Percentiles rank a stretch among this genome's conserved stretches.
Conservation (phyloP, 352 stramenopile genomes). For the Lagenidium sp. region DNA sequence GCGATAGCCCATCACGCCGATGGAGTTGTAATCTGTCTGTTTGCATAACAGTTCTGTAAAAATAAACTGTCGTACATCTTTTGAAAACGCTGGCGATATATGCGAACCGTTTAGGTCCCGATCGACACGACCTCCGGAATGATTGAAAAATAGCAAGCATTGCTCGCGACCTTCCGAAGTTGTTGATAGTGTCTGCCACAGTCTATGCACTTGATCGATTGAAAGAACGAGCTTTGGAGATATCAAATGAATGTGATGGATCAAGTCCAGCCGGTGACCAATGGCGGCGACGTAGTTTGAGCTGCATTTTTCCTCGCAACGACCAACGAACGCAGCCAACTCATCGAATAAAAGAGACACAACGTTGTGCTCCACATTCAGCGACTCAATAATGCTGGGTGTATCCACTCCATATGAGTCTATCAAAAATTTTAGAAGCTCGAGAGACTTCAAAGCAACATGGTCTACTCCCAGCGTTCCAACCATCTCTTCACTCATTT, state of each 20-base stretch:
- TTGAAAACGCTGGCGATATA: constrained; percentile 68
- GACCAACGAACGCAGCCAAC: constrained; percentile 64
- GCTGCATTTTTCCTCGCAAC: constrained; percentile 37
- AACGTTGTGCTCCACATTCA: constrained; percentile 65
- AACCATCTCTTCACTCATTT: no score
- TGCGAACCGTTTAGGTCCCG: constrained; percentile 28
- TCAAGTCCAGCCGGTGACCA: constrained; percentile 75
- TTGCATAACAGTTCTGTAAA: constrained; percentile 79
- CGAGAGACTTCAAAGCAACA: constrained; percentile 58
- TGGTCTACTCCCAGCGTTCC: no score
- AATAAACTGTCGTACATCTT: constrained; percentile 72
- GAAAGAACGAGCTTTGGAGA: constrained; percentile 68
- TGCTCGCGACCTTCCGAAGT: constrained; percentile 69
- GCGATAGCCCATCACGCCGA: constrained; percentile 73
- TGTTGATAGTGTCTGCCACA: constrained; percentile 73
- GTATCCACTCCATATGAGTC: constrained; percentile 75
- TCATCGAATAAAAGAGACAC: constrained; percentile 80
- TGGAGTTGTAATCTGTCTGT: constrained; percentile 62
- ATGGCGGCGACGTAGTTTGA: constrained; percentile 62
- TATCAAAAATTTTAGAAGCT: constrained; percentile 83
- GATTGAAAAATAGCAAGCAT: constrained; percentile 80
- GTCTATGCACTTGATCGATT: constrained; percentile 57
- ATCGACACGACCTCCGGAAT: constrained; percentile 51
- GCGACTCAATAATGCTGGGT: constrained; percentile 48
- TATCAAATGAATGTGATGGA: constrained; percentile 81